phyloP scores from a whole-genome alignment of 176 grass and related monocot species.

The Lolium perenne region DNA sequence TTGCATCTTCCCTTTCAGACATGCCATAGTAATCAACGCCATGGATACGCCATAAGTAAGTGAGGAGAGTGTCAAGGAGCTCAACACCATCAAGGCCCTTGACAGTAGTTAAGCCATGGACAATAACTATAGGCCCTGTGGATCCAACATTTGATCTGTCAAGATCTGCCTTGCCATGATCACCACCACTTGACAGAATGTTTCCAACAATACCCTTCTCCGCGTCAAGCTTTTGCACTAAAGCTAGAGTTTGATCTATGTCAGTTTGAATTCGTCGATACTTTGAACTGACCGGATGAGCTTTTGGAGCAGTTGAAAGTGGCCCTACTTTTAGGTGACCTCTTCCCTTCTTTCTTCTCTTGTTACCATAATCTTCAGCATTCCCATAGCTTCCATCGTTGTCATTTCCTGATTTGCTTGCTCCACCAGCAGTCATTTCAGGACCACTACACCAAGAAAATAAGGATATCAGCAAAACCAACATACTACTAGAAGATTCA shows the following conservation, averaged over 20 bases:
- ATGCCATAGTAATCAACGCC: slow-evolving; percentile 93
- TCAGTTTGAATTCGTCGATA: slow-evolving; percentile 66
- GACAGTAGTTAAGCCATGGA: slow-evolving; percentile 59
- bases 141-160: slow-evolving; percentile 65
- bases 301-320: slow-evolving; percentile 62
- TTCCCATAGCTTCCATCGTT: slow-evolving; percentile 61
- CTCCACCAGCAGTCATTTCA: slow-evolving; percentile 44
- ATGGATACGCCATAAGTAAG: slow-evolving; percentile 88
- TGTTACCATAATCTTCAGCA: slow-evolving; percentile 64
- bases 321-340: slow-evolving; percentile 48
- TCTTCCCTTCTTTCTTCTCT: slow-evolving; percentile 72
- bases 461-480: slow-evolving; percentile 41
- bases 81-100: slow-evolving; percentile 85
- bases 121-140: slow-evolving; percentile 60
- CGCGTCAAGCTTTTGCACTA: slow-evolving; percentile 68
- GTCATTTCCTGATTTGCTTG: slow-evolving; percentile 61
- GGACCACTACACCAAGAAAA: slow-evolving; percentile 62
- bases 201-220: slow-evolving; percentile 81
- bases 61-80: slow-evolving; percentile 81
- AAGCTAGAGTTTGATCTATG: slow-evolving; percentile 64
- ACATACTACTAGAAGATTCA: slow-evolving; percentile 15
- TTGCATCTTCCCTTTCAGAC: slow-evolving; percentile 69
- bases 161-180: slow-evolving; percentile 51
- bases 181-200: slow-evolving; percentile 54
- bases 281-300: slow-evolving; percentile 69